Conservation (phyloP, 345 rosid species). For the Passiflora organensis region DNA sequence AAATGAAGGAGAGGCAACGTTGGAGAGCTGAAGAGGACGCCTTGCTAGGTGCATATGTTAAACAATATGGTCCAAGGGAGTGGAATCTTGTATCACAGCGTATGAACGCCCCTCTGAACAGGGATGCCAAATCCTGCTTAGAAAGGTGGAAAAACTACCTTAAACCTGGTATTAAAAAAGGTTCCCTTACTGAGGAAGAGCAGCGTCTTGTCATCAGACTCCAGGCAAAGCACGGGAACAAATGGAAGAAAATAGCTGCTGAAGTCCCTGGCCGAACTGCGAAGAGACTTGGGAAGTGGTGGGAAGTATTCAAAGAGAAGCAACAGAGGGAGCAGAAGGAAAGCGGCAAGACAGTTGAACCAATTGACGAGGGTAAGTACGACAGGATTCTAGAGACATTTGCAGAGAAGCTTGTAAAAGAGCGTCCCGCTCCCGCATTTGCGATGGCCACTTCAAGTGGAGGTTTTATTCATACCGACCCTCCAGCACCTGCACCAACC, state of each 20-base stretch:
- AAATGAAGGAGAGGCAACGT: conserved; percentile 99
- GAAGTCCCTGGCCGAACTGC: conserved; percentile 96
- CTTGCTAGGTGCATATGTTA: conserved; percentile 75
- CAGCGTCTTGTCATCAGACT: conserved; percentile 84
- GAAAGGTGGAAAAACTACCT: conserved; percentile 98
- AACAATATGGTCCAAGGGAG: conserved; percentile 92
- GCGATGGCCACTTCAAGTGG: conserved; percentile 77
- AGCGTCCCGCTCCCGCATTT: conserved; percentile 46
- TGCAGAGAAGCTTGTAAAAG: conserved; percentile 90
- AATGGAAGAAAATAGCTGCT: conserved; percentile 99
- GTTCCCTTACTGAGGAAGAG: conserved; percentile 85
- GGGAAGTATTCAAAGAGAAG: conserved; percentile 98
- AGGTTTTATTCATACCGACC: conserved; percentile 54
- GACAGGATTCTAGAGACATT: conserved; percentile 84
- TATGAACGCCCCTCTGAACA: conserved; percentile 71
- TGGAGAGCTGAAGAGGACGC: conserved; percentile 99
- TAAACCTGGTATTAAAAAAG: conserved; percentile 98
- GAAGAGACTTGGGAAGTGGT: conserved; percentile 95
- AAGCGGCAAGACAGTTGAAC: conserved; percentile 52
- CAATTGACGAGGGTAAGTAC: conserved; percentile 85
- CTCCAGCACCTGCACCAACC: conserved; percentile 40
- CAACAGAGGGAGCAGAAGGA: conserved; percentile 87
- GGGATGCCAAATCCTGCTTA: conserved; percentile 93
- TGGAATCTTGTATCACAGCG: conserved; percentile 94
- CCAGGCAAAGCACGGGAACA: conserved; percentile 95